Base-by-base conservation (phyloP, 257 asterid species). In the Gentiana dahurica region DNA sequence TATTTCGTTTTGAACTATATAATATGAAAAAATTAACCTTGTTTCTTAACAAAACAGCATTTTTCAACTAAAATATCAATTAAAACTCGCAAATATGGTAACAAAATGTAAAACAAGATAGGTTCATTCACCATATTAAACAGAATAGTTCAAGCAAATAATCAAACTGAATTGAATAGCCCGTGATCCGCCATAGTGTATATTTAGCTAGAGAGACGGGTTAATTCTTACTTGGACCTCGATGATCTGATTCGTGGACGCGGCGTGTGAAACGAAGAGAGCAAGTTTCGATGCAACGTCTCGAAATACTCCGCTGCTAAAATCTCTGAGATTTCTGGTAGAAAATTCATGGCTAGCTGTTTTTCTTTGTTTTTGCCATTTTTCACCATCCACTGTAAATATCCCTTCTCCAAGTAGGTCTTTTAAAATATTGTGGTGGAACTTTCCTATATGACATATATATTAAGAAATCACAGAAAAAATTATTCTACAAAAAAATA, bases 351-450 rank as follows among this genome's bases (percentile, higher is more conserved):
- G 72, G 69, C 93, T 83, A 4, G 86, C 73, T 64, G 74, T 68
- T 70, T 78, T 83, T 62, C 88, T 60, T 49, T 83, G 93, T n/a
- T 71, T 81, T 4, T 78, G 71, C 92, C 87, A 83, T 62, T 41
- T 75, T 5, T 80, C 85, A 8, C 87, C 87, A 4, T 80, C 92
- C 13, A 83, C 92, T 0, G 75, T 71, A 44, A 83, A 83, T 56
- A 83, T 83, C 54, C 92, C 92, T 36, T 83, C 92, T 1, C 92
- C 92, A 33, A 83, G 65, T 39, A 80, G 85, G 59, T 68, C 80
- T 61, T 80, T 73, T 67, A 83, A 54, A 64, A 77, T 59, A 54
- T 69, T 76, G 51, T 72, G 76, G 76, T 83, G 79, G 62, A 55
- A 70, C 1, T 72, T 62, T 1, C 88, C 93, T 83, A 67, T 48